These are phyloP conservation scores for Dysphania ambrosioides DNA, from an alignment of 148 eudicot genomes.

Conservation along the genomic window DNA sequence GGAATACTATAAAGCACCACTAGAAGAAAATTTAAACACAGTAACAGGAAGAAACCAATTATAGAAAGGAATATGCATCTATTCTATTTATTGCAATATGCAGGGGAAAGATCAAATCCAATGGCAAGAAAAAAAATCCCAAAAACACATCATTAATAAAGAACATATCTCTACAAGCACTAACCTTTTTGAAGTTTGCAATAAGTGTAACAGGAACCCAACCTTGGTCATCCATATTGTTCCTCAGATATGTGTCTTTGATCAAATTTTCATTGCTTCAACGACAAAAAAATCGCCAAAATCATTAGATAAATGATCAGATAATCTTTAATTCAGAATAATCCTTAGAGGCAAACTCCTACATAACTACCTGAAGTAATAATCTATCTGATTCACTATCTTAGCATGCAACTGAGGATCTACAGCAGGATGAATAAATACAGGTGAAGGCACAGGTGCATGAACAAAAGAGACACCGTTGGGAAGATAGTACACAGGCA, in stretches of 20 bases:
- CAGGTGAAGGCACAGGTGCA: conserved; percentile 40
- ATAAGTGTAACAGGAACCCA: conserved; percentile 78
- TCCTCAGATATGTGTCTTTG: conserved; percentile 68
- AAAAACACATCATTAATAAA: conserved; percentile 7
- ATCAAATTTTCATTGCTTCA: conserved; percentile 78
- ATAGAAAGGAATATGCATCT: not conserved
- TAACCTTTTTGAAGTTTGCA: conserved; percentile 71
- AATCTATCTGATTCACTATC: conserved; percentile 70
- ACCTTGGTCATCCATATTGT: conserved; percentile 78
- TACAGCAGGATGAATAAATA: conserved; percentile 27
- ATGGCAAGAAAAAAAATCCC: not conserved
- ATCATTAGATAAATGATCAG: conserved; percentile 1
- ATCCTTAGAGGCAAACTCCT: not conserved
- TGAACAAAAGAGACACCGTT: conserved; percentile 15
- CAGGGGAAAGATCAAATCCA: not conserved
- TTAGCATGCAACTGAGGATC: conserved; percentile 53
- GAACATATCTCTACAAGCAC: conserved; percentile 14
- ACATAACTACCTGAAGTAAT: conserved; percentile 71
- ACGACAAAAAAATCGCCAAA: conserved; percentile 6
- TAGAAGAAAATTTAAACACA: too few relatives aligned
- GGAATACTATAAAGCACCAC: too few relatives aligned
- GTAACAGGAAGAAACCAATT: not conserved
- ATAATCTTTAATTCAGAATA: not conserved
- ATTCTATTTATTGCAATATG: not conserved
- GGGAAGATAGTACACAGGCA: conserved; percentile 10